Evolutionary conservation across 306 rosid species (phyloP), one percentile per base, ranked within the genome.

Genomic region (Cucumis sativus): DNA sequence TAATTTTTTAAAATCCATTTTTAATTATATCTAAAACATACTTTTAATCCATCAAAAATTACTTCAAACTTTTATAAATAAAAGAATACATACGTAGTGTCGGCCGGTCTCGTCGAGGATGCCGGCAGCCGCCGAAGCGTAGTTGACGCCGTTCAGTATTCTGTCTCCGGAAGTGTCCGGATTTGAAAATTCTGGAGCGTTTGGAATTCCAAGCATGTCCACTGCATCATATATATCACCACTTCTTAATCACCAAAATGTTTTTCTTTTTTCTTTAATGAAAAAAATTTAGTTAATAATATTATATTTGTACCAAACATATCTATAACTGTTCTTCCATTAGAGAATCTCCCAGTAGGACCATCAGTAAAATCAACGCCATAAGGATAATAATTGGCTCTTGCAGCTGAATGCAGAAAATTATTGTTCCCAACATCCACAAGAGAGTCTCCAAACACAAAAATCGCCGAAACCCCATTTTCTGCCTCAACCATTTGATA

Each of bases 341-440:
- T 94, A 40, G 93, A 81, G 58, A 92, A 94, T 78, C 98, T 82
- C 3, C 98, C 98, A 45, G 98, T 82, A n/a, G 88, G n/a, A 3
- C 93, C 93, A n/a, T 45, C 18, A 9, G 3, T 7, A 83, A 74
- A 88, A 49, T 94, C 98, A 55, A 86, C 67, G 71, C 98, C 98
- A 35, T 92, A 92, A 52, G 98, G 97, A 77, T 2, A 82, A 82
- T 68, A 94, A 68, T 91, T 88, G 41, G 98, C 63, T 84, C 64
- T 94, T 2, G 96, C 96, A 0, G 80, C 1, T 2, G 96, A 57
- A 28, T 23, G 82, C 0, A 94, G 82, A 83, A 59, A 87, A 80
- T 92, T 94, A 62, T 92, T 92, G 87, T 94, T 94, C 41, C 98
- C 98, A 81, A 84, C 88, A 17, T 94, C 98, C 71, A 85, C 96